Evolutionary conservation across 495 filamentous ascomycete species (phyloP), one percentile per base, ranked within the genome.

Genomic region (Penicillium maclennaniae): DNA sequence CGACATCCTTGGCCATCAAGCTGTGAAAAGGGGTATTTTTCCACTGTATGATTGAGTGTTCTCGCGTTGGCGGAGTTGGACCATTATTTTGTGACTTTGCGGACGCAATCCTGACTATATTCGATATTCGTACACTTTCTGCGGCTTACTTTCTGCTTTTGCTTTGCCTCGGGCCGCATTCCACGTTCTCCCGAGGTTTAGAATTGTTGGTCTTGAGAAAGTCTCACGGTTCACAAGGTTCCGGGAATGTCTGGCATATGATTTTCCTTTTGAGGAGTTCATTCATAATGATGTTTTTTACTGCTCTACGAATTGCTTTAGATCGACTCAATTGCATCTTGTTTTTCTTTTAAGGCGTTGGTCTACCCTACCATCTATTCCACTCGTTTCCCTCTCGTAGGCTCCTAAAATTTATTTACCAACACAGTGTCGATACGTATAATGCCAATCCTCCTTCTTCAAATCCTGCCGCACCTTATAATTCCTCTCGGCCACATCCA

Each of bases 381-480:
- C 19, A 19, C 39, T 44, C 1, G 16, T 23, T 23, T 2, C 2
- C 23, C 5, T 2, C 2, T 5, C 5, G 23, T 5, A 5, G 23
- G 2, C 23, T 23, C 5, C 23, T 23, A 5, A 5, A 14, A 45
- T 17, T 9, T 34, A 45, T 20, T 45, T 12, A 1, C 6, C n/a
- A 6, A 25, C 15, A 5, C 37, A 54, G 61, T 71, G 73, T 31
- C 73, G 50, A 73, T 91, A 90, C 16, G 75, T 75, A 77, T 95
- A 95, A 79, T 95, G 81, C 89, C 89, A 95, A 28, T 82, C 87
- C 50, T 86, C 80, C 28, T 74, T 70, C 51, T 59, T 70, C 57
- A 95, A 73, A 73, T 96, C 92, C 56, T 76, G 71, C 47, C 91
- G 69, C 0, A 95, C 83, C 66, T 87, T 85, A 63, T 96, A 96